phyloP scores from a whole-genome alignment of 306 rosid species.

The Prinsepia uniflora region DNA sequence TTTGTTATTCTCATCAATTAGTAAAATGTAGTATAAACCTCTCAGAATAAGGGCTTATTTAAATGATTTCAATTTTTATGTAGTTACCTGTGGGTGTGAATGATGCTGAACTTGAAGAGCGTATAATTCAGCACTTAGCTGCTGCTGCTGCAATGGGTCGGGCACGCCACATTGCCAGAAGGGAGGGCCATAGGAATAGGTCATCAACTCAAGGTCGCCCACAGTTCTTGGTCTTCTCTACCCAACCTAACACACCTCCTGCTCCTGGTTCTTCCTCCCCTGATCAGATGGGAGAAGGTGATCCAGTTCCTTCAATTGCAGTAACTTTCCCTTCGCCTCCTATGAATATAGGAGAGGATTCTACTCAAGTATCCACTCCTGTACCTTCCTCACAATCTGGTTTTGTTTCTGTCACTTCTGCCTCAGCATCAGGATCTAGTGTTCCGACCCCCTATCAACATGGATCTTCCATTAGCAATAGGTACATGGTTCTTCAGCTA shows the following conservation, averaged over 20 bases:
- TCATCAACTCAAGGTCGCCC: constrained; percentile 87
- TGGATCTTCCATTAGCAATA: constrained; percentile 47
- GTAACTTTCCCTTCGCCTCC: constrained; percentile 39
- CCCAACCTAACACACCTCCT: constrained; percentile 66
- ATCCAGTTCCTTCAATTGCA: constrained; percentile 46
- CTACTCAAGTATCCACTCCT: constrained; percentile 40
- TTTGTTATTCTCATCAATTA: constrained; percentile 11
- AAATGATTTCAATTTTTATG: constrained; percentile 23
- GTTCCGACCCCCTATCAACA: constrained; percentile 37
- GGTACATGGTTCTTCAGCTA: constrained; percentile 32
- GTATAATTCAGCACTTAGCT: constrained; percentile 91
- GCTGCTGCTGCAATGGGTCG: constrained; percentile 99
- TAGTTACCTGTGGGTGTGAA: constrained; percentile 92
- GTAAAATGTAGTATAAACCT: not conserved
- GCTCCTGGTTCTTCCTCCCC: constrained; percentile 62
- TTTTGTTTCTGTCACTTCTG: constrained; percentile 53
- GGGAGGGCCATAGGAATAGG: constrained; percentile 88
- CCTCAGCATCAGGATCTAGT: constrained; percentile 62
- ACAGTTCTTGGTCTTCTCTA: constrained; percentile 73
- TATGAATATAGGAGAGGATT: constrained; percentile 49
- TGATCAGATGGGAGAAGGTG: constrained; percentile 61
- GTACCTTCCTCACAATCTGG: constrained; percentile 44
- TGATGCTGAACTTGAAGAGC: constrained; percentile 96
- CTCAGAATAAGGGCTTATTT: not conserved
- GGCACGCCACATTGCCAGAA: constrained; percentile 87